Base-by-base conservation (phyloP, 148 eudicot genomes). In the Nepenthes mirabilis region DNA sequence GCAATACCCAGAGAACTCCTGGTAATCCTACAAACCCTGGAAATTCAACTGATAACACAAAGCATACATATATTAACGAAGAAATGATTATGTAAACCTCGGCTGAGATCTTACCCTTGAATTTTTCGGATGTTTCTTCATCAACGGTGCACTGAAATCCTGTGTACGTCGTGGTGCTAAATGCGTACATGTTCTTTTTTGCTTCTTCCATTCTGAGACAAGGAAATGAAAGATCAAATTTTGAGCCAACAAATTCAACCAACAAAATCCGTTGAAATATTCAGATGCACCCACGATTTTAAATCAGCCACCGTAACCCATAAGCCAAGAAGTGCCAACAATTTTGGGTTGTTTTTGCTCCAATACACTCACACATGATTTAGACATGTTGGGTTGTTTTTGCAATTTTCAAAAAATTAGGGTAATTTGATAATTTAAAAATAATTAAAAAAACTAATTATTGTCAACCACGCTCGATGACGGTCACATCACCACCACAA, bases 141-240 rank as follows among this genome's bases (percentile, higher is more conserved):
- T 87, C 89, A 43, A 88, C 96, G 34, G 96, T 86, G 74, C 98
- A 91, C 65, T 88, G 98, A 71, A 91, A 91, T 51, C 96, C 98
- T 32, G 98, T 91, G 69, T 91, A 91, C 11, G 98, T 91, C 23
- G 98, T 91, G 43, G 98, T 91, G 73, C 98, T 88, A 66, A 91
- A 91, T 49, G 96, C 98, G 63, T 91, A 91, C 96, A 88, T 88
- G 68, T 85, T 91, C 82, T 86, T 91, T 80, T 80, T 88, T 43
- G 91, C 98, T 75, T 91, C 98, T 74, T 91, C 96, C 88, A 88
- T 85, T 72, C 98, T 91, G 82, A 53, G 56, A 63, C 35, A 65
- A 52, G 14, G 8, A 49, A 5, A 11, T n/a, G 12, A 49, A 36
- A 4, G 34, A 69, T 34, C 6, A 57, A 43, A 11, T 37, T 53